Conservation (phyloP, 441 rosid genomes). For the Pelargonium australe region DNA sequence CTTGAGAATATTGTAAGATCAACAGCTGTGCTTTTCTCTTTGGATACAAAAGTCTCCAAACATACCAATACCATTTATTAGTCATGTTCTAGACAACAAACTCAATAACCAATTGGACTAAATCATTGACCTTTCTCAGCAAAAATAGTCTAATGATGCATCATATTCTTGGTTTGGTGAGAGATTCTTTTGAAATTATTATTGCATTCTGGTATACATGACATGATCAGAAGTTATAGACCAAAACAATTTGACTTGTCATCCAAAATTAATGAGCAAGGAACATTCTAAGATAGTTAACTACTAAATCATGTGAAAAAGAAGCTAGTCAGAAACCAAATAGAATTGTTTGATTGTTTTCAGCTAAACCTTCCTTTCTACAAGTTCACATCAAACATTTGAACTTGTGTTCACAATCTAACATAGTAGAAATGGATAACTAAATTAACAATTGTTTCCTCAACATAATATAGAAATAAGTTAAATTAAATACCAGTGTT, state of each 20-base stretch:
- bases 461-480: neutral
- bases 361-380: no score
- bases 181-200: no score
- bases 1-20: neutral
- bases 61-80: neutral
- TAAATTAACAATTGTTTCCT: neutral
- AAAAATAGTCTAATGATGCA: neutral
- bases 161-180: neutral
- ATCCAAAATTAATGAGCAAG: no score
- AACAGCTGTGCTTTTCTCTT: neutral
- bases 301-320: no score
- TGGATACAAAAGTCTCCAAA: neutral
- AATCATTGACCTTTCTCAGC: neutral
- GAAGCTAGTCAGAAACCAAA: no score
- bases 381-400: no score
- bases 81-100: neutral
- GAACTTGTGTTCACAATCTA: no score
- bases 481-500: neutral
- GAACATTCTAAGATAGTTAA: no score
- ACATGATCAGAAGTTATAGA: no score
- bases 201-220: neutral
- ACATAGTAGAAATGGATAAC: no score
- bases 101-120: neutral
- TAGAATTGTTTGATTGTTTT: no score
- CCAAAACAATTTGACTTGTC: no score